Evolutionary conservation across 1,139 yeast species (phyloP), one percentile per base, ranked within the genome.

Genomic region (Hemisphaericaspora lyxosophila): DNA sequence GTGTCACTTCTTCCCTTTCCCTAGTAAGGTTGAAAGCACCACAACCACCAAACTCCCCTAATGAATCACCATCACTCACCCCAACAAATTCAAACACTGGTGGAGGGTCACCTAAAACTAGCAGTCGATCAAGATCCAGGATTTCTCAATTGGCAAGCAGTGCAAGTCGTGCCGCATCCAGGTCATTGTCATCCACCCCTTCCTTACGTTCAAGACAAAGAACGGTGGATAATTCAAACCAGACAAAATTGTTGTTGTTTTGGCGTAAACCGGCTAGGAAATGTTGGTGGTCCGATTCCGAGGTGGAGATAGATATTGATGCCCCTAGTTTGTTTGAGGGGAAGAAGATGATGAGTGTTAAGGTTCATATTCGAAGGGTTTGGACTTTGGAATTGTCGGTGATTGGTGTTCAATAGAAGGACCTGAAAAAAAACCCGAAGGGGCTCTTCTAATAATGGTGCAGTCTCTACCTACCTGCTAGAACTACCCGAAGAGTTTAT

Each of bases 261-360:
- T 94, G 98, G 98, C 76, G 96, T 46, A 92, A 92, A 57, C 99
- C 99, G 0, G 99, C 99, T 1, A 75, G 98, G 55, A 94, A 94
- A 59, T 94, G 99, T 64, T 94, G 99, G 99, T 94, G 99, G 99
- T 84, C 86, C 9, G 85, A 84, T 52, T 80, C 79, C 33, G 66
- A 71, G 33, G 67, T 80, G 15, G 75, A 73, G 5, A 67, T 88
- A 23, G 73, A 71, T 25, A 67, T 85, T 7, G 57, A 51, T 13
- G 45, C 49, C 2, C 47, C 53, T 4, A 46, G 45, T 12, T 41
- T 46, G 3, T 48, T 50, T 9, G 45, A 60, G 7, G 61, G 78
- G 35, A 38, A 40, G 13, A 39, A 42, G n/a, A 44, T 51, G 6
- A 51, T 62, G 49, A 45, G 46, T 7, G 66, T 71, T 14, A 79